Evolutionary conservation across 768 basidiomycete genomes (phyloP).

Genomic region (Russula sp.): DNA sequence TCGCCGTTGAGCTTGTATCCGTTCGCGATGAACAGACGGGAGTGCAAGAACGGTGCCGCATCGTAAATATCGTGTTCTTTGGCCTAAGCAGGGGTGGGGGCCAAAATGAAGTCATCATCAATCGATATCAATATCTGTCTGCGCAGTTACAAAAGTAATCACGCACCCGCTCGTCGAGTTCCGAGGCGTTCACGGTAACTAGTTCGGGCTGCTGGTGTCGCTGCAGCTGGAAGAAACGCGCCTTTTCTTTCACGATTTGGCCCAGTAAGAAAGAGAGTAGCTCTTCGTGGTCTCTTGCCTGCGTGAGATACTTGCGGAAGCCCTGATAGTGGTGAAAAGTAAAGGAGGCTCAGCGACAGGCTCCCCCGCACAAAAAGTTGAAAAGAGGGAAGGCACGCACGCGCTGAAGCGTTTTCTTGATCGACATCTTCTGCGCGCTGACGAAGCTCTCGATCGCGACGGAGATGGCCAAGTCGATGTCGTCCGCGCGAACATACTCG

Average conservation of each 20-base stretch:
- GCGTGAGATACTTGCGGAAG: conserved; percentile 96
- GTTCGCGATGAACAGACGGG: conserved; percentile 78
- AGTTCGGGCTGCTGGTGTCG: conserved; percentile 69
- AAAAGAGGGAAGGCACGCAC: conserved; percentile 40
- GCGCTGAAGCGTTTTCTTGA: conserved; percentile 95
- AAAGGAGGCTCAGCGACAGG: not conserved
- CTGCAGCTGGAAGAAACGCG: conserved; percentile 73
- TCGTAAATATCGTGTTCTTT: conserved; percentile 98
- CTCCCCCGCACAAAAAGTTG: not conserved
- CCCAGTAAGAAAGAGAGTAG: conserved; percentile 91
- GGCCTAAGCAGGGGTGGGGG: conserved; percentile 42
- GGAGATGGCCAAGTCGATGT: conserved; percentile 95
- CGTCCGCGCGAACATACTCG: conserved; percentile 92
- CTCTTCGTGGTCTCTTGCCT: conserved; percentile 94
- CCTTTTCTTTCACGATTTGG: conserved; percentile 87
- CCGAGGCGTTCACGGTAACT: conserved; percentile 66
- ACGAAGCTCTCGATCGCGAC: conserved; percentile 95
- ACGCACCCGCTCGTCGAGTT: conserved; percentile 82
- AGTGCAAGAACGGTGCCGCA: conserved; percentile 74
- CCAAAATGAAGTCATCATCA: not conserved
- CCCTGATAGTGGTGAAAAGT: conserved; percentile 53
- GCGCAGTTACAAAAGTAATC: not conserved
- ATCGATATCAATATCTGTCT: not conserved
- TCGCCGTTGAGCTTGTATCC: conserved; percentile 70
- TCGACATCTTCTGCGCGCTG: conserved; percentile 93